Conservation (phyloP, 2,329 filamentous ascomycete genomes). For the Penicillium sp. region DNA sequence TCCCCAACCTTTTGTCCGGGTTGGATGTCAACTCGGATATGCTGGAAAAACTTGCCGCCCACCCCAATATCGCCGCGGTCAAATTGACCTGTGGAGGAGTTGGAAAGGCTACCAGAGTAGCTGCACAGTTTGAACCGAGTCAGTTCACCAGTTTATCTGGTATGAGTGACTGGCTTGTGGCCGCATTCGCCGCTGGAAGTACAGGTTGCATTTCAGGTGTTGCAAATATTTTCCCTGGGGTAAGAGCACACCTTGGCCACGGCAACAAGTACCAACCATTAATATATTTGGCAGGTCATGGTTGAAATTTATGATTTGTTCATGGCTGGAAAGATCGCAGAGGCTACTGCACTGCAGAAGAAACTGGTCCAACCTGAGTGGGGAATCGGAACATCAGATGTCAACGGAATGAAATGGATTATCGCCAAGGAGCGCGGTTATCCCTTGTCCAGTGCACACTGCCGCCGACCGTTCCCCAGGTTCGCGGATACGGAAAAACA, state of each 20-base stretch:
- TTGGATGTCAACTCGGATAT: slow-evolving; percentile 46
- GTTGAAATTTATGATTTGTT: slow-evolving; percentile 52
- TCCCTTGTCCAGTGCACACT: slow-evolving; percentile 50
- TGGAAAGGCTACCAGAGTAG: slow-evolving; percentile 43
- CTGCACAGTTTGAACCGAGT: slow-evolving; percentile 34
- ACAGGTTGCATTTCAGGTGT: slow-evolving; percentile 62
- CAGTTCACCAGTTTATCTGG: slow-evolving; percentile 42
- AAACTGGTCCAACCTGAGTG: slow-evolving; percentile 54
- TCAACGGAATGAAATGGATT: slow-evolving; percentile 61
- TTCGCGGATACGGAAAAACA: slow-evolving; percentile 35
- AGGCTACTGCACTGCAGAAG: slow-evolving; percentile 51
- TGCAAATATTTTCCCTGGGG: slow-evolving; percentile 60
- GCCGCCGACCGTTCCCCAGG: slow-evolving; percentile 54
- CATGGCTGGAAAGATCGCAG: slow-evolving; percentile 45
- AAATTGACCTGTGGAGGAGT: slow-evolving; percentile 40
- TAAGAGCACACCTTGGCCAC: slow-evolving; percentile 8
- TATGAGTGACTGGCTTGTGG: slow-evolving; percentile 50
- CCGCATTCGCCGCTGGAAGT: slow-evolving; percentile 57
- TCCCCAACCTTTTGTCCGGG: slow-evolving; percentile 44
- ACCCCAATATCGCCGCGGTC: slow-evolving; percentile 38
- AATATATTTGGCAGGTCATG: slow-evolving; percentile 30
- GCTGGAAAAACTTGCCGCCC: slow-evolving; percentile 29
- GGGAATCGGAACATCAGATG: slow-evolving; percentile 58
- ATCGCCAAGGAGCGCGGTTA: slow-evolving; percentile 56
- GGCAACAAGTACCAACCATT: slow-evolving; percentile 12